phyloP scores from a whole-genome alignment of 257 asterid species.

The Handroanthus guayacan region DNA sequence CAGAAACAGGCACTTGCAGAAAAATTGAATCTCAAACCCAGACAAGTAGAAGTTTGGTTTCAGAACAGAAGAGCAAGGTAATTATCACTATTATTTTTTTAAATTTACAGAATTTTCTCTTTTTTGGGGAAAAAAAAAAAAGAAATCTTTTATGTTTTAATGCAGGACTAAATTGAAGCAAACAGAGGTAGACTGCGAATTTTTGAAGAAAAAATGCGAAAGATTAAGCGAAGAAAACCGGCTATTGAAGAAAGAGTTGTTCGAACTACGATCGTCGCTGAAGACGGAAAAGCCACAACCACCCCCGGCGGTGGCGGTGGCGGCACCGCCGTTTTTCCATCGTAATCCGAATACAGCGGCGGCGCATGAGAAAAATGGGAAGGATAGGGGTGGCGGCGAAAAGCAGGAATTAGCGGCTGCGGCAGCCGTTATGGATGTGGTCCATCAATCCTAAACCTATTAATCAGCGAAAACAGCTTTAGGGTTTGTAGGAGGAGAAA shows the following conservation, averaged over 20 bases:
- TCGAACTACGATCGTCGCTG: constrained; percentile 52
- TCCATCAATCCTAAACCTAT: constrained; percentile 40
- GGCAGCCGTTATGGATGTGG: constrained; percentile 41
- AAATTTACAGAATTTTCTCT: neutral
- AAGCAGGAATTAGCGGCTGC: constrained; percentile 34
- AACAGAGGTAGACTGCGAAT: constrained; percentile 73
- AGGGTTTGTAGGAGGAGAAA: constrained; percentile 44
- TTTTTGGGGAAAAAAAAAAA: neutral
- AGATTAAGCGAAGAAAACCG: constrained; percentile 60
- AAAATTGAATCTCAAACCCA: constrained; percentile 62
- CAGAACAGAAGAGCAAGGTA: constrained; percentile 84
- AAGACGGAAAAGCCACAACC: constrained; percentile 33
- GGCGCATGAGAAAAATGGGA: constrained; percentile 35
- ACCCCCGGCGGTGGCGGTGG: neutral
- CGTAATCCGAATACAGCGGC: constrained; percentile 31
- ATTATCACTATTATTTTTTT: neutral
- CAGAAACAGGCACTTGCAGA: constrained; percentile 62
- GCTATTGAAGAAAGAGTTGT: constrained; percentile 62
- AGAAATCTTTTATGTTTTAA: neutral
- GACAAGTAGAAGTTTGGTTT: constrained; percentile 90
- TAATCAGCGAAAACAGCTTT: constrained; percentile 43
- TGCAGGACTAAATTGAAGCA: constrained; percentile 86
- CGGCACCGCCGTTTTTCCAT: constrained; percentile 21
- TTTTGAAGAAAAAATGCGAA: constrained; percentile 69
- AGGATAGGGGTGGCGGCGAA: constrained; percentile 46